Evolutionary conservation across 768 basidiomycete genomes (phyloP).

Genomic region (Naganishia vishniacii): DNA sequence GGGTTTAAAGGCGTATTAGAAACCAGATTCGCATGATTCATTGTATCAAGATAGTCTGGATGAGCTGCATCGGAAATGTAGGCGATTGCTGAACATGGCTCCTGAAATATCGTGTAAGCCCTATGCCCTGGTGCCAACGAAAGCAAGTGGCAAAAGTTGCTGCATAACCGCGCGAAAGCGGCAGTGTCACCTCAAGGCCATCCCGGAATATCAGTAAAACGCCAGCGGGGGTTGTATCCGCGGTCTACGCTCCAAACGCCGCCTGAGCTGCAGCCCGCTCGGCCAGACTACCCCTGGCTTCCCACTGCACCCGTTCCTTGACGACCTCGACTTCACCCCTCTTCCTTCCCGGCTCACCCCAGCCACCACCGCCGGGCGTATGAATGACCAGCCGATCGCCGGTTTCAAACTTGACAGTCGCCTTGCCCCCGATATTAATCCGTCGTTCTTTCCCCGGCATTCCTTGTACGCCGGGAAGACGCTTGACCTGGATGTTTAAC

Average conservation of each 20-base stretch:
- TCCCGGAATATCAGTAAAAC: no score
- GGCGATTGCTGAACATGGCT: no score
- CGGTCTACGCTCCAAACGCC: slow-evolving; percentile 30
- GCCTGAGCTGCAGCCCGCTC: slow-evolving; percentile 43
- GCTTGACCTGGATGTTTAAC: slow-evolving; percentile 72
- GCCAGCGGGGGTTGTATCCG: no score
- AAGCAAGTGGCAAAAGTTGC: no score
- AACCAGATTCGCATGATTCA: no score
- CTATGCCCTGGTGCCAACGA: no score
- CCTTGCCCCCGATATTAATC: slow-evolving; percentile 87
- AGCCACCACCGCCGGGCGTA: slow-evolving; percentile 87
- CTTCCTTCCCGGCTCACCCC: slow-evolving; percentile 55
- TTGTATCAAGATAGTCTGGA: no score
- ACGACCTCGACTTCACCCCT: slow-evolving; percentile 27
- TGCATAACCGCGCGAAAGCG: no score
- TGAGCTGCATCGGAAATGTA: no score
- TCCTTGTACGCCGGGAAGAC: slow-evolving; percentile 20
- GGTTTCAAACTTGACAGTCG: slow-evolving; percentile 78
- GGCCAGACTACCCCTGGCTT: slow-evolving; percentile 45
- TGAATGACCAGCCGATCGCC: slow-evolving; percentile 67
- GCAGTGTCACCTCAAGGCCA: no score
- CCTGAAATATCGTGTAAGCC: no score
- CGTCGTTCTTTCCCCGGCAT: slow-evolving; percentile 48
- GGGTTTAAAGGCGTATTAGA: no score
- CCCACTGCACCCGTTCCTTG: slow-evolving; percentile 35